Percentiles rank a stretch among this genome's conserved stretches.
Evolutionary conservation across 1,284 basidiomycete species (phyloP).

Genomic region (Irpex lacteus): DNA sequence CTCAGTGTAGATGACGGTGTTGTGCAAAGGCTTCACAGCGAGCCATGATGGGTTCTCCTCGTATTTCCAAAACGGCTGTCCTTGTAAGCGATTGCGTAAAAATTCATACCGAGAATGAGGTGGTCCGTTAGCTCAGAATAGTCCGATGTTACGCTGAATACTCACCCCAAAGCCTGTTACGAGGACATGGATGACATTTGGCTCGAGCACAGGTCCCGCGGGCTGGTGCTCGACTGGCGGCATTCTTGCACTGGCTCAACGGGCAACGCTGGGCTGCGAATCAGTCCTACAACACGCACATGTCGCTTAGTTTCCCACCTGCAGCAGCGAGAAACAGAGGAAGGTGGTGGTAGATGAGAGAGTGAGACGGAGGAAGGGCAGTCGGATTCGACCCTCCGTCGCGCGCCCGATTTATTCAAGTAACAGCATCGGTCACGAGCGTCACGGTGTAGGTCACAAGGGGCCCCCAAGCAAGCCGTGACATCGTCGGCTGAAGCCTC

Average conservation of each 20-base stretch:
- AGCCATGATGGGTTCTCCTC: slow-evolving; percentile 63
- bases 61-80: slow-evolving; percentile 55
- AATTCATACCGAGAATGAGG: neutral
- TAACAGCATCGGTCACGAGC: neutral
- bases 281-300: neutral
- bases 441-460: neutral
- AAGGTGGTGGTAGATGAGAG: neutral
- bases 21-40: slow-evolving; percentile 55
- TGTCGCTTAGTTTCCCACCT: neutral
- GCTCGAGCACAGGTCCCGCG: slow-evolving; percentile 18
- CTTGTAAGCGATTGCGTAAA: neutral
- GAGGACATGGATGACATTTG: slow-evolving; percentile 43
- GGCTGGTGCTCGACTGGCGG: slow-evolving; percentile 3
- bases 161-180: slow-evolving; percentile 63
- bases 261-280: neutral
- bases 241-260: neutral
- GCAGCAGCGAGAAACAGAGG: neutral
- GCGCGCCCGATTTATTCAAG: neutral
- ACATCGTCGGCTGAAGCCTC: neutral
- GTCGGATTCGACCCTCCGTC: neutral
- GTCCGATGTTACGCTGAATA: slow-evolving; percentile 8
- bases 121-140: slow-evolving; percentile 5
- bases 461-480: neutral
- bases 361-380: neutral
- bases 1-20: slow-evolving; percentile 44